Evolutionary conservation across 495 filamentous ascomycete genomes (phyloP).

Genomic region (Penicillium longicatenatum): DNA sequence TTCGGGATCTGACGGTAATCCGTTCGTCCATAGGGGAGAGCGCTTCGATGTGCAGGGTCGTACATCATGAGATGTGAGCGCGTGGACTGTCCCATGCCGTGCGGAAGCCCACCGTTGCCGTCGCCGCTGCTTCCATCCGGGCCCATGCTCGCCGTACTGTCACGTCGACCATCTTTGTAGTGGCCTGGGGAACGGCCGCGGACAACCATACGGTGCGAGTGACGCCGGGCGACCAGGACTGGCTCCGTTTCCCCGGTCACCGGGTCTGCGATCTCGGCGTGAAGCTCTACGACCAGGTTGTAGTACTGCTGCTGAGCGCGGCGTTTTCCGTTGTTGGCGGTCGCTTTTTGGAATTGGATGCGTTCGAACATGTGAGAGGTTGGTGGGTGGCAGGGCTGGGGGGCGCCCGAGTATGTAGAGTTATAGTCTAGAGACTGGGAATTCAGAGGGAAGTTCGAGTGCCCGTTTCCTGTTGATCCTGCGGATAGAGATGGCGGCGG

Average conservation of each 20-base stretch:
- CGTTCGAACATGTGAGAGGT: constrained; percentile 74
- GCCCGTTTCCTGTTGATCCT: constrained; percentile 25
- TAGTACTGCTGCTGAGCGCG: constrained; percentile 93
- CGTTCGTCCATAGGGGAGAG: constrained; percentile 36
- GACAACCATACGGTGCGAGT: constrained; percentile 88
- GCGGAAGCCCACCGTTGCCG: constrained; percentile 33
- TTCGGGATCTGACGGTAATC: constrained; percentile 41
- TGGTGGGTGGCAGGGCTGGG: constrained; percentile 44
- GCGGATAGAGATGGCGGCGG: constrained; percentile 51
- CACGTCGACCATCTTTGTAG: constrained; percentile 81
- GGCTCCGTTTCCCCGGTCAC: constrained; percentile 49
- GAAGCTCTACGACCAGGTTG: constrained; percentile 87
- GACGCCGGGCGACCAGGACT: constrained; percentile 76
- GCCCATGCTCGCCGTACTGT: constrained; percentile 71
- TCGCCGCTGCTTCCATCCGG: constrained; percentile 59
- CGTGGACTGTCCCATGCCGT: constrained; percentile 35
- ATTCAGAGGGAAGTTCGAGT: constrained; percentile 32
- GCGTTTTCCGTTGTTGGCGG: constrained; percentile 93
- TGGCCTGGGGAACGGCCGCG: constrained; percentile 91
- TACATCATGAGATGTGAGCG: constrained; percentile 42
- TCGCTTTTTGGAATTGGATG: constrained; percentile 96
- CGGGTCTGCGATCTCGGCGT: constrained; percentile 64
- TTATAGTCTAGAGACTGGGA: constrained; percentile 48
- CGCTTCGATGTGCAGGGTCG: constrained; percentile 36
- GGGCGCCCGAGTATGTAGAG: constrained; percentile 32